Evolutionary conservation across 2,329 filamentous ascomycete genomes (phyloP).

Genomic region (Neocatenulostroma microsporum): DNA sequence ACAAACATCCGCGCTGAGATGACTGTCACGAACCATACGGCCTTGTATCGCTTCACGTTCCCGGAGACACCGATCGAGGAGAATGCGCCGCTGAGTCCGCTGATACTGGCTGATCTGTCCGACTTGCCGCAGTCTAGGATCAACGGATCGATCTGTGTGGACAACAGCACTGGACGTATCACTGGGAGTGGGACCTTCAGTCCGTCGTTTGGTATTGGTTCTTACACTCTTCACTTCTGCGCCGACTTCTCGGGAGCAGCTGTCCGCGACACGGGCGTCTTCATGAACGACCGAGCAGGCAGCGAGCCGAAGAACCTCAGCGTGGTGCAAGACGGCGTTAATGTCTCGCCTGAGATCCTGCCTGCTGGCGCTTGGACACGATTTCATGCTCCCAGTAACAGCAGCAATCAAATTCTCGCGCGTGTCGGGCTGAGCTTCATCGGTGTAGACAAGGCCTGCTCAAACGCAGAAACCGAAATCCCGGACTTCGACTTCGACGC

Average conservation of each 20-base stretch:
- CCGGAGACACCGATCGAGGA: conserved; percentile 25
- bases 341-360: conserved; percentile 29
- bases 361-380: conserved; percentile 36
- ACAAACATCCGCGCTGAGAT: conserved; percentile 54
- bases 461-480: conserved; percentile 62
- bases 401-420: conserved; percentile 50
- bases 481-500: conserved; percentile 56
- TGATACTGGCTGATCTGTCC: conserved; percentile 53
- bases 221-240: conserved; percentile 53
- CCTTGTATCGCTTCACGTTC: conserved; percentile 55
- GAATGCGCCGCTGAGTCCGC: conserved; percentile 40
- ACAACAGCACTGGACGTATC: conserved; percentile 47
- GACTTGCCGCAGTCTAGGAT: conserved; percentile 50
- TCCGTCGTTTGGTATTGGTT: conserved; percentile 56
- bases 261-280: conserved; percentile 52
- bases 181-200: conserved; percentile 51
- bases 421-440: conserved; percentile 65
- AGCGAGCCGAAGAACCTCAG: conserved; percentile 36
- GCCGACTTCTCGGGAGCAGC: conserved; percentile 49
- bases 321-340: conserved; percentile 24
- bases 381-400: conserved; percentile 24
- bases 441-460: conserved; percentile 57
- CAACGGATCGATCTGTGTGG: conserved; percentile 47
- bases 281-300: conserved; percentile 47
- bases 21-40: conserved; percentile 52